A percentile compares a stretch with the other conserved stretches of the same genome.
phyloP scores from a whole-genome alignment of 495 filamentous ascomycete genomes.

The Tirmania nivea region DNA sequence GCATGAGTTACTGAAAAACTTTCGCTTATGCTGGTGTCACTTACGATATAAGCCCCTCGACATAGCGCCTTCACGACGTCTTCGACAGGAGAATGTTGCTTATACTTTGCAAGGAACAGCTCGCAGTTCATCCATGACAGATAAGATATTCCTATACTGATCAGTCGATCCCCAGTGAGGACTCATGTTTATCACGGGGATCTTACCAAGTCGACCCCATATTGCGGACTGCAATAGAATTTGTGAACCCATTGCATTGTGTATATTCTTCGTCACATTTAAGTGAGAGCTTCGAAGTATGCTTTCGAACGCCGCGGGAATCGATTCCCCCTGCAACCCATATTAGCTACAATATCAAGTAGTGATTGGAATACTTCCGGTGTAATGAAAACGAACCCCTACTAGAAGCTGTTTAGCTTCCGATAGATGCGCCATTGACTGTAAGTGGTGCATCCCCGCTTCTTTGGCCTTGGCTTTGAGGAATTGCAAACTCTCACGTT shows the following conservation, averaged over 20 bases:
- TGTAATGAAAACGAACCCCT: conserved; percentile 24
- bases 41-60: conserved; percentile 33
- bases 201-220: conserved; percentile 53
- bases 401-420: conserved; percentile 63
- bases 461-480: conserved; percentile 79
- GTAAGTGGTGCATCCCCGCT: conserved; percentile 63
- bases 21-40: conserved; percentile 12
- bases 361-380: background rate
- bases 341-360: background rate
- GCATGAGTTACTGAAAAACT: background rate
- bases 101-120: conserved; percentile 56
- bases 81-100: conserved; percentile 40
- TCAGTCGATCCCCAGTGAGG: background rate
- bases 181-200: background rate
- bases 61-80: conserved; percentile 53
- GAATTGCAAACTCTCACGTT: conserved; percentile 62
- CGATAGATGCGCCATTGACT: conserved; percentile 65
- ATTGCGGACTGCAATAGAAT: conserved; percentile 47
- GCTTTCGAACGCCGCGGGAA: conserved; percentile 53
- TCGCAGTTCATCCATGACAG: conserved; percentile 49
- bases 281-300: conserved; percentile 64
- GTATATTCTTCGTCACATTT: conserved; percentile 52
- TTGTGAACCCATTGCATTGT: conserved; percentile 48
- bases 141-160: conserved; percentile 29
- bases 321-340: conserved; percentile 45